Evolutionary conservation across 768 basidiomycete species (phyloP).

Genomic region (Kwoniella newhampshirensis): DNA sequence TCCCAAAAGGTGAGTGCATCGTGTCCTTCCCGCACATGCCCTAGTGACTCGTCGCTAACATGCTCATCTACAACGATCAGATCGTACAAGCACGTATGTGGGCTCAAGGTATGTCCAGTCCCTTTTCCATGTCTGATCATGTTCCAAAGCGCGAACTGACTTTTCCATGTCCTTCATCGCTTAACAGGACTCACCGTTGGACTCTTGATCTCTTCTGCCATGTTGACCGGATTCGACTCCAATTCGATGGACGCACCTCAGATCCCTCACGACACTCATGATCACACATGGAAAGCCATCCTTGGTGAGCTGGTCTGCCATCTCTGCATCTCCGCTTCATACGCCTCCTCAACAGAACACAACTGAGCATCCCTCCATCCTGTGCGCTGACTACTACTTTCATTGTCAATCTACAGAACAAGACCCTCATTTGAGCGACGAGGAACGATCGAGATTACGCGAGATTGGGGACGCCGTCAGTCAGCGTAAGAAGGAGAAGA

Average conservation of each 20-base stretch:
- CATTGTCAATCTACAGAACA: neutral
- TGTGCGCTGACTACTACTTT: neutral
- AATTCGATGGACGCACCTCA: slow-evolving; percentile 20
- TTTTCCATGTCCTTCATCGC: neutral
- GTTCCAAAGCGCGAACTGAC: neutral
- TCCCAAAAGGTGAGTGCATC: slow-evolving; percentile 44
- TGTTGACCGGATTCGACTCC: slow-evolving; percentile 36
- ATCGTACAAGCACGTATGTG: slow-evolving; percentile 53
- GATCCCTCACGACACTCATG: slow-evolving; percentile 6
- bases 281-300: slow-evolving; percentile 50
- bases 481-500: slow-evolving; percentile 5
- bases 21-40: neutral
- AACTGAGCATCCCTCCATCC: neutral
- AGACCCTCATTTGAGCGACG: slow-evolving; percentile 17
- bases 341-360: neutral
- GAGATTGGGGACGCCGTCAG: slow-evolving; percentile 8
- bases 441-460: slow-evolving; percentile 13
- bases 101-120: slow-evolving; percentile 44
- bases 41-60: neutral
- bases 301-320: slow-evolving; percentile 33
- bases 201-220: slow-evolving; percentile 41
- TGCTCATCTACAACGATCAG: slow-evolving; percentile 12
- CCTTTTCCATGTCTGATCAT: neutral
- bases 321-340: neutral
- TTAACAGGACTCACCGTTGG: slow-evolving; percentile 44